Evolutionary conservation across 208 protist species (phyloP).

Genomic region (Leishmania mexicana): DNA sequence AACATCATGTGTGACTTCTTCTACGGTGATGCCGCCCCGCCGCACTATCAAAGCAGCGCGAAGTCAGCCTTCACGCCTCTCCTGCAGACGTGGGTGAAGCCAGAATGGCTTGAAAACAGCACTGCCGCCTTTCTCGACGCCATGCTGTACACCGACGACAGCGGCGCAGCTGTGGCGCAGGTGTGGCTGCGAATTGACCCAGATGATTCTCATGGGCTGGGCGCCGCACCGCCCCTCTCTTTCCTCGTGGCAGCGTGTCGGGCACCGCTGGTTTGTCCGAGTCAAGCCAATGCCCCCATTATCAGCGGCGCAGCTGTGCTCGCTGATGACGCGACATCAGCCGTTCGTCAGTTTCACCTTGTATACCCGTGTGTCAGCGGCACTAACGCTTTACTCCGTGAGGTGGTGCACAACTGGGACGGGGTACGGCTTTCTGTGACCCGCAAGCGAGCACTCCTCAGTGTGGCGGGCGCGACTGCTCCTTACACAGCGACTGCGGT

Average conservation of each 20-base stretch:
- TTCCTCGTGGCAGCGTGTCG: constrained; percentile 11
- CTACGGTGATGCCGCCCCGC: not conserved
- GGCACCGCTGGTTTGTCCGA: constrained; percentile 6
- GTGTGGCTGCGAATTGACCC: constrained; percentile 16
- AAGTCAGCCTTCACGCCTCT: not conserved
- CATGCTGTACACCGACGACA: not conserved
- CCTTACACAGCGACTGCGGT: constrained; percentile 13
- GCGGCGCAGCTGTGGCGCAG: not conserved
- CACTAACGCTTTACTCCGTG: constrained; percentile 10
- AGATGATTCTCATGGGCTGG: not conserved
- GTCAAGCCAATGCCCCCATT: not conserved
- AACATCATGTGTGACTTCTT: constrained; percentile 10
- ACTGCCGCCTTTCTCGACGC: constrained; percentile 1
- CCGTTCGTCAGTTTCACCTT: not conserved
- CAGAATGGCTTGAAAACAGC: not conserved
- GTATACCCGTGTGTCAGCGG: constrained; percentile 14
- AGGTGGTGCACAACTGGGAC: constrained; percentile 15
- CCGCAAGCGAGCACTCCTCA: constrained; percentile 13
- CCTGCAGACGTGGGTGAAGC: not conserved
- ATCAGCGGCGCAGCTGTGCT: constrained; percentile 9
- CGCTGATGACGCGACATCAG: not conserved
- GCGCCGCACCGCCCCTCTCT: not conserved
- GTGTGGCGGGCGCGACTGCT: constrained; percentile 3
- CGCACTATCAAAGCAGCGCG: not conserved
- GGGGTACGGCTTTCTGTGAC: not conserved